Percentiles rank a stretch among this genome's conserved stretches.
These are phyloP conservation scores for Talaromyces rugulosus DNA, from an alignment of 2,329 filamentous ascomycete genomes.

Conservation along the genomic window DNA sequence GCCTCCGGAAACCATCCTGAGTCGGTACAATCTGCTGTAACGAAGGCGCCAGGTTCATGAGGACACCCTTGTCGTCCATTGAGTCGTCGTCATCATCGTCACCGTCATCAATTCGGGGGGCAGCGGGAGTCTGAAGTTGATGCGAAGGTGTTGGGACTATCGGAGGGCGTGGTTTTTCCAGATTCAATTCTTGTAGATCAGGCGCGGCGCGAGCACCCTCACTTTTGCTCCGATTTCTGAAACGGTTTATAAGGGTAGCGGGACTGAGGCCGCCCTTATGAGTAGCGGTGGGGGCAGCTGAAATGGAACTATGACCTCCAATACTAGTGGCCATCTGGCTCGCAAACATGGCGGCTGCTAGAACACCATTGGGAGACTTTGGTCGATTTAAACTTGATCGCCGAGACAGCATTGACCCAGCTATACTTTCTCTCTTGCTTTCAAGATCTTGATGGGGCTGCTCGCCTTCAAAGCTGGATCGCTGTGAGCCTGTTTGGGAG, in stretches of 20 bases:
- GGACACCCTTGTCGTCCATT: constrained; percentile 57
- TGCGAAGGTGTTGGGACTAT: background rate
- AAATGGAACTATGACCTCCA: constrained; percentile 55
- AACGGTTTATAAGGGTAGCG: constrained; percentile 37
- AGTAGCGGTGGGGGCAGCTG: constrained; percentile 38
- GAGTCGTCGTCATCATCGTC: constrained; percentile 59
- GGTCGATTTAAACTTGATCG: constrained; percentile 35
- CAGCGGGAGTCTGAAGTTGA: background rate
- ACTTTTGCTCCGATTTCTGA: constrained; percentile 53
- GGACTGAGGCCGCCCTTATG: constrained; percentile 41
- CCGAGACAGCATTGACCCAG: constrained; percentile 29
- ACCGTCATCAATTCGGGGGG: constrained; percentile 41
- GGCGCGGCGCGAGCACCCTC: constrained; percentile 45
- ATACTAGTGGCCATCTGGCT: constrained; percentile 40
- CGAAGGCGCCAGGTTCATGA: constrained; percentile 58
- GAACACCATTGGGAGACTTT: constrained; percentile 39
- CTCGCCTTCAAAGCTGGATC: constrained; percentile 24
- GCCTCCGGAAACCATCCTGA: constrained; percentile 69
- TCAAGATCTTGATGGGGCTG: constrained; percentile 14
- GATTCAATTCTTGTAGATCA: constrained; percentile 31
- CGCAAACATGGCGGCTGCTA: constrained; percentile 37
- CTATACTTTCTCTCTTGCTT: constrained; percentile 25
- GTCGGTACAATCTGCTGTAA: constrained; percentile 68
- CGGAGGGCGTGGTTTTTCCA: background rate
- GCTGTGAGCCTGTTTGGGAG: constrained; percentile 20